These are phyloP conservation scores for Podospora sp. DNA, from an alignment of 495 filamentous ascomycete genomes.

Conservation along the genomic window DNA sequence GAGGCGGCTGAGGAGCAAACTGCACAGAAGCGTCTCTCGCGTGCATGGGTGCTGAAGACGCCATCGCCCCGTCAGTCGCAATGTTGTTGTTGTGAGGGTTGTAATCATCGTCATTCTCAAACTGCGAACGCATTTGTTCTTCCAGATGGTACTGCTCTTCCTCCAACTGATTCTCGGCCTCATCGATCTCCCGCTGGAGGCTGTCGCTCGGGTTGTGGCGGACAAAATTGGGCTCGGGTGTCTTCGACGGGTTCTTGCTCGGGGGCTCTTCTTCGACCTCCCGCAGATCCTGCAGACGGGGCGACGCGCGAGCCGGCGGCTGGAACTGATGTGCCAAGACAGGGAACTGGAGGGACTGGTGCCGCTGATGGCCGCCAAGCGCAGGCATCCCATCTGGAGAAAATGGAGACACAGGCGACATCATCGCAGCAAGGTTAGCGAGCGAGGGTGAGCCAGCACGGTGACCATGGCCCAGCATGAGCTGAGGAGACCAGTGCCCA, in stretches of 20 bases:
- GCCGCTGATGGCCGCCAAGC: constrained; percentile 56
- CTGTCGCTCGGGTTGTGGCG: constrained; percentile 54
- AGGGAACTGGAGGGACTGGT: constrained; percentile 61
- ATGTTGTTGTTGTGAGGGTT: constrained; percentile 55
- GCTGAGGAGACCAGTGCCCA: constrained; percentile 56
- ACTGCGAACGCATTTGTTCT: constrained; percentile 68
- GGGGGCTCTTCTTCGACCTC: constrained; percentile 58
- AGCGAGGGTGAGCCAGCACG: constrained; percentile 62
- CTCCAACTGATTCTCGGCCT: constrained; percentile 81
- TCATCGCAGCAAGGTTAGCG: constrained; percentile 49
- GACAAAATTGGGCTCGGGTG: constrained; percentile 48
- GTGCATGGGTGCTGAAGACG: constrained; percentile 34
- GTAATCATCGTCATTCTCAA: constrained; percentile 68
- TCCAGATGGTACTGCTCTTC: constrained; percentile 73
- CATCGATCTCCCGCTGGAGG: constrained; percentile 82
- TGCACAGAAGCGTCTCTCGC: constrained; percentile 45
- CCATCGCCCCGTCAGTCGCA: constrained; percentile 29
- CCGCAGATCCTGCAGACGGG: constrained; percentile 56
- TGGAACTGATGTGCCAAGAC: constrained; percentile 51
- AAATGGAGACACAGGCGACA: constrained; percentile 56
- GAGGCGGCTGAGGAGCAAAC: constrained; percentile 42
- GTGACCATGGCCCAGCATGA: constrained; percentile 54
- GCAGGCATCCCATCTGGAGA: constrained; percentile 49
- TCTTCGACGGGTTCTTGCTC: constrained; percentile 50
- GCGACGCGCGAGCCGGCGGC: constrained; percentile 54